Base-by-base conservation (phyloP, 2,329 filamentous ascomycete species). In the Sporothrix luriei region DNA sequence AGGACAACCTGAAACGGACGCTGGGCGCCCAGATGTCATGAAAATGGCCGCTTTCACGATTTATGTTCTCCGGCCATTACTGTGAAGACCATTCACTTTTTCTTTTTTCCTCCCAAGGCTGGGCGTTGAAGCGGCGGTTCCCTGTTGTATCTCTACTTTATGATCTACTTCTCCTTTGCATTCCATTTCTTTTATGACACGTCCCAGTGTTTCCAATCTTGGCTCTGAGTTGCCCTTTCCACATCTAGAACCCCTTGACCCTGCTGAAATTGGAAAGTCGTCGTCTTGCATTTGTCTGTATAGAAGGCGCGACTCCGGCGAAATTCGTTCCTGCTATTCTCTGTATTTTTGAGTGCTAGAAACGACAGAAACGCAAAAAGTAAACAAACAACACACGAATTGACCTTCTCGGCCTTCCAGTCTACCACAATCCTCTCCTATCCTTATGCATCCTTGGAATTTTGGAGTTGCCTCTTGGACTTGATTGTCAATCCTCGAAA, bases 1-100 rank as follows among this genome's bases (percentile, higher is more conserved):
- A 87, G 75, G 83, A 87, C 68, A 87, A 87, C 70, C 79, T 90
- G 19, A 78, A 83, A 64, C 84, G 84, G 72, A 87, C 84, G 19
- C 75, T 85, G 52, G 82, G 78, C 10, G 74, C 72, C 2, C 33
- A 66, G 19, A 48, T 54, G 2, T 70, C 54, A 13, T 69, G 46
- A 66, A 7, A 9, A 11, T 49, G 49, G 26, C 24, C n/a, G 10
- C 5, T 64, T 16, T 54, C 16, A 40, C 29, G 29, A 33, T 55
- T 66, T 66, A 9, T 51, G 21, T n/a, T 48, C n/a, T 43, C 29
- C 38, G 33, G 33, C 6, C 5, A 7, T 33, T 9, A 33, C 33
- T 33, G 33, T 33, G 33, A 33, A 5, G 33, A 33, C 13, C 40
- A 4, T 43, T 67, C 26, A 57, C 59, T 33, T 24, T 43, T 1